Conservation (phyloP, 164 flowering plant species). For the Magnolia officinalis region DNA sequence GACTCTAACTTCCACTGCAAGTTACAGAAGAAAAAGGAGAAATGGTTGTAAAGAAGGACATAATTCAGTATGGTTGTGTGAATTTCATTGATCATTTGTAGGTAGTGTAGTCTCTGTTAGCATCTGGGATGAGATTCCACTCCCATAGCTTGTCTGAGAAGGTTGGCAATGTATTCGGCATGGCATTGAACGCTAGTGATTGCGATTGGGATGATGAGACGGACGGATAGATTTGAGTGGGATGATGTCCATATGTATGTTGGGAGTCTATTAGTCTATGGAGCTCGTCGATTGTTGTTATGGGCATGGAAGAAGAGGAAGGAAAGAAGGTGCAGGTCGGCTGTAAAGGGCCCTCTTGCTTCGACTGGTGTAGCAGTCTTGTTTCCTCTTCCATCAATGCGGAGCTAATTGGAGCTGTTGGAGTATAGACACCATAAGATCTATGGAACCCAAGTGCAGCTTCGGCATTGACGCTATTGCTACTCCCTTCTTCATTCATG, state of each 20-base stretch:
- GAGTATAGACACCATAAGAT: conserved; percentile 19
- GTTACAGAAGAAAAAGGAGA: neutral
- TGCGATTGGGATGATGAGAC: conserved; percentile 9
- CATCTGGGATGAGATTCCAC: conserved; percentile 57
- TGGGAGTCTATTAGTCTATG: conserved; percentile 52
- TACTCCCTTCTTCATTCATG: conserved; percentile 31
- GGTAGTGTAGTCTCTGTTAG: conserved; percentile 32
- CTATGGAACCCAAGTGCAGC: conserved; percentile 44
- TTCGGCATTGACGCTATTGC: conserved; percentile 29
- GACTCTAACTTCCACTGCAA: neutral
- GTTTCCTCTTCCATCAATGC: conserved; percentile 14
- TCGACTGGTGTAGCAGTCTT: conserved; percentile 13
- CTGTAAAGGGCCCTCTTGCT: conserved; percentile 11
- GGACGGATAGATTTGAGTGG: conserved; percentile 16
- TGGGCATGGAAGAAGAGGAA: conserved; percentile 18
- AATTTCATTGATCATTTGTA: conserved; percentile 37
- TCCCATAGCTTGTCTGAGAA: conserved; percentile 65
- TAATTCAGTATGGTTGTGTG: neutral
- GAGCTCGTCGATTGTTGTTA: conserved; percentile 43
- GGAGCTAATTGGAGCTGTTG: conserved; percentile 13
- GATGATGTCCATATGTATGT: conserved; percentile 23
- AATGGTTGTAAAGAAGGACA: neutral
- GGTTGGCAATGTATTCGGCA: conserved; percentile 24
- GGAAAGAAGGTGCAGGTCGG: conserved; percentile 16
- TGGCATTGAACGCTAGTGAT: conserved; percentile 18